A percentile compares a stretch with the other conserved stretches of the same genome.
Conservation (phyloP, 306 rosid genomes). For the Sicyos baderoa region DNA sequence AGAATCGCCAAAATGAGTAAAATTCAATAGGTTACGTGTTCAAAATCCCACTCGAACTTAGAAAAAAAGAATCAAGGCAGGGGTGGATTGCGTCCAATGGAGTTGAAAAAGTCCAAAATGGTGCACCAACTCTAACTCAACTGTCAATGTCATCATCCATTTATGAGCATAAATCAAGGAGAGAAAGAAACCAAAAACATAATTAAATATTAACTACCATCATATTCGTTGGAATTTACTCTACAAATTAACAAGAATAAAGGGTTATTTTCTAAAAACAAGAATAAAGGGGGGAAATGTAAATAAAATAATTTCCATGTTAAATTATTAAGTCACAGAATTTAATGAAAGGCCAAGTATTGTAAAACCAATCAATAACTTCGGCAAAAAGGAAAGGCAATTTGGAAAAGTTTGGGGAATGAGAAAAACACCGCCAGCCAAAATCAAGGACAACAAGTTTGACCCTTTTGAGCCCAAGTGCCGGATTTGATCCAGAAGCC, state of each 20-base stretch:
- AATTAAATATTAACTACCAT: background rate
- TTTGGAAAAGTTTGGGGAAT: background rate
- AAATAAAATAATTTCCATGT: background rate
- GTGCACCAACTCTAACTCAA: background rate
- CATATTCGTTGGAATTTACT: background rate
- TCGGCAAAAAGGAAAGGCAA: background rate
- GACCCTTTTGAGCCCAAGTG: background rate
- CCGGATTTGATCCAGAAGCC: background rate
- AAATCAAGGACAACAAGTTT: background rate
- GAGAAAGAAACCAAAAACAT: background rate
- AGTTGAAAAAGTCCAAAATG: constrained; percentile 9
- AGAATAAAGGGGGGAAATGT: background rate
- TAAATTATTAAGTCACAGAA: background rate
- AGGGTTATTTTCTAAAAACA: too few species aligned
- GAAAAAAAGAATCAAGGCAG: background rate
- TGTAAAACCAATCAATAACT: background rate
- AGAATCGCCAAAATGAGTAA: too few species aligned
- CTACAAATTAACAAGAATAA: background rate
- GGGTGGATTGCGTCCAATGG: too few species aligned
- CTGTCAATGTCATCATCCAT: constrained; percentile 7
- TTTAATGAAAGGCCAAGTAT: background rate
- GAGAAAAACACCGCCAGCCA: constrained; percentile 1
- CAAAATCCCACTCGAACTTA: too few species aligned
- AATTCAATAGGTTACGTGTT: too few species aligned
- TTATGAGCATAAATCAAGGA: background rate